Conservation (phyloP, 2,329 filamentous ascomycete genomes). For the Pestalotiopsis sp. region DNA sequence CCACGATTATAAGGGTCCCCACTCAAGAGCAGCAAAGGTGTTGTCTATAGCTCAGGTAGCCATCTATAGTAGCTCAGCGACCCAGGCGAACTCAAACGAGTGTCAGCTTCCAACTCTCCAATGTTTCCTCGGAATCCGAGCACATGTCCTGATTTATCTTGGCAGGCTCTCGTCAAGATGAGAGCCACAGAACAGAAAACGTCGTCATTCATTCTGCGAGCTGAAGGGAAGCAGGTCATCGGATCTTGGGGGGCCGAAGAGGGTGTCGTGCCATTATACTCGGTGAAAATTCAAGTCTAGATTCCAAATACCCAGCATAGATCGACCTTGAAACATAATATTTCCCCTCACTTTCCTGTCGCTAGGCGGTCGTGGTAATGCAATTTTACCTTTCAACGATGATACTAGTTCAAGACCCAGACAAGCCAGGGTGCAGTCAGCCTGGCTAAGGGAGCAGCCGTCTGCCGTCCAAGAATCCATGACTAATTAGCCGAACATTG, state of each 20-base stretch:
- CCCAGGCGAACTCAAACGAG: background rate
- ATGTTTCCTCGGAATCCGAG: background rate
- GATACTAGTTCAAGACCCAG: background rate
- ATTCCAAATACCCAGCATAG: background rate
- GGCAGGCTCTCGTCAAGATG: background rate
- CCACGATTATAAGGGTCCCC: background rate
- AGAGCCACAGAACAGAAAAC: too few relatives aligned
- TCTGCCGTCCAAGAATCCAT: background rate
- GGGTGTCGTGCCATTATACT: background rate
- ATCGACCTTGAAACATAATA: background rate
- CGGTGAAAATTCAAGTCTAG: background rate
- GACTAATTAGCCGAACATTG: background rate
- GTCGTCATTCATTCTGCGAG: background rate
- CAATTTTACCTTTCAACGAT: background rate
- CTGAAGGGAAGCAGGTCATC: background rate
- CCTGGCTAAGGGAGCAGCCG: background rate
- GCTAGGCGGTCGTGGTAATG: background rate
- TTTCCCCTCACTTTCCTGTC: background rate
- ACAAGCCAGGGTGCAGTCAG: background rate
- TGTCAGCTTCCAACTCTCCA: background rate
- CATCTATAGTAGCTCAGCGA: background rate
- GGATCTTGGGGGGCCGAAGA: background rate
- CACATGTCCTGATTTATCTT: background rate
- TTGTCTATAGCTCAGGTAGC: background rate
- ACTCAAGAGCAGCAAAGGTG: background rate